phyloP scores from a whole-genome alignment of 2,329 filamentous ascomycete genomes.

The Trichophyton equinum region DNA sequence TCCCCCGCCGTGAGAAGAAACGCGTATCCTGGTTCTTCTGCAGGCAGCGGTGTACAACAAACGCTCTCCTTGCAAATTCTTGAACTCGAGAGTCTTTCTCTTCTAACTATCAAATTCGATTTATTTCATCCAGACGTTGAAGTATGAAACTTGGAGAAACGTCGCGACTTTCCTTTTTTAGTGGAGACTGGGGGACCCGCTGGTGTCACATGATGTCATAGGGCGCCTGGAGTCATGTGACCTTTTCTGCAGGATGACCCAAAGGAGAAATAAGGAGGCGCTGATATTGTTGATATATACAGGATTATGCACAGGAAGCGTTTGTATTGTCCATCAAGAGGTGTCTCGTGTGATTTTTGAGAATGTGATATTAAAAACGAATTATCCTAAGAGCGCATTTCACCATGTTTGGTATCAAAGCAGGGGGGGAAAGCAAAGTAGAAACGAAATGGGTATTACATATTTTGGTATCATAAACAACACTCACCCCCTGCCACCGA shows the following conservation, averaged over 20 bases:
- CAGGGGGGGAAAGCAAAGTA: background rate
- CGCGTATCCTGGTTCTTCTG: background rate
- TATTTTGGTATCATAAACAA: background rate
- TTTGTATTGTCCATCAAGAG: too few species aligned
- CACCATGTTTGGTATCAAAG: background rate
- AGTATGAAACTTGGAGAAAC: background rate
- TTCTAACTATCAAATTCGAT: background rate
- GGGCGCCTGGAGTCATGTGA: background rate
- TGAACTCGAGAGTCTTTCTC: background rate
- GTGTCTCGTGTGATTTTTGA: too few species aligned
- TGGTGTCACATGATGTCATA: background rate
- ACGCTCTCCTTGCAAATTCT: background rate
- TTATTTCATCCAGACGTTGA: background rate
- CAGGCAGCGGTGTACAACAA: background rate
- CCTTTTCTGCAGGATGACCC: background rate
- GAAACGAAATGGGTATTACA: background rate
- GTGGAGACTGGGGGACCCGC: background rate
- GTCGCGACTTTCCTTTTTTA: background rate
- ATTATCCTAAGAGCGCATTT: background rate
- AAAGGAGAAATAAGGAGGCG: background rate
- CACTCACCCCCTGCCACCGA: slow-evolving; percentile 22
- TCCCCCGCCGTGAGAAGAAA: background rate
- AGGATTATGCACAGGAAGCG: too few species aligned
- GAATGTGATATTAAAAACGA: too few species aligned
- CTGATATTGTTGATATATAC: background rate